Evolutionary conservation across 371 early-diverging fungal species (phyloP).

Genomic region (Choanephora cucurbitarum): DNA sequence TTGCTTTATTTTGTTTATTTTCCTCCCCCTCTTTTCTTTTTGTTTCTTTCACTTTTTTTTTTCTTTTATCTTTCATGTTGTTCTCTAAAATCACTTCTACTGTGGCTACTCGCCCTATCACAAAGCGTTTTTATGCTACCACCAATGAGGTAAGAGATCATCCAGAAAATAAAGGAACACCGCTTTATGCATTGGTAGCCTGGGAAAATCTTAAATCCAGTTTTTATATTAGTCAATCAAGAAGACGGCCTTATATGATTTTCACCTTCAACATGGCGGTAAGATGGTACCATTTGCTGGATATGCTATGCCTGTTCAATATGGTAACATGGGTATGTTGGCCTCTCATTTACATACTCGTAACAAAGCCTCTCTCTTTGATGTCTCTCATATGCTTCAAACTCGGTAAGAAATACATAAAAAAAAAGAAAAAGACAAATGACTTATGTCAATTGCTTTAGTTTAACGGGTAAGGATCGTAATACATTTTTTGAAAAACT

Average conservation of each 20-base stretch:
- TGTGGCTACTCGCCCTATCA: conserved; percentile 18
- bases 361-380: conserved; percentile 91
- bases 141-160: conserved; percentile 25
- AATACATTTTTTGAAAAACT: conserved; percentile 87
- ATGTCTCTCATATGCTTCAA: conserved; percentile 98
- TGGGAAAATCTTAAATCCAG: too few species aligned
- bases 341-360: conserved; percentile 92
- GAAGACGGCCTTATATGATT: conserved; percentile 90
- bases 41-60: conserved; percentile 13
- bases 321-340: conserved; percentile 77
- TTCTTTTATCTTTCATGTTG: conserved; percentile 15
- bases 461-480: conserved; percentile 87
- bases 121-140: conserved; percentile 36
- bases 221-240: conserved; percentile 57
- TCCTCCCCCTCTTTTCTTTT: conserved; percentile 13
- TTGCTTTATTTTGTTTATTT: neutral
- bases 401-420: conserved; percentile 62
- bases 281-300: conserved; percentile 98
- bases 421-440: neutral
- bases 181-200: neutral
- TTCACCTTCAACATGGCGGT: conserved; percentile 88
- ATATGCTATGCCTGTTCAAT: conserved; percentile 95
- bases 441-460: conserved; percentile 28
- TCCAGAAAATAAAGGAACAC: too few species aligned
- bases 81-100: conserved; percentile 21